These are phyloP conservation scores for Marchantia polymorpha DNA, from an alignment of 225 moss, liverwort and hornwort species.

Conservation along the genomic window DNA sequence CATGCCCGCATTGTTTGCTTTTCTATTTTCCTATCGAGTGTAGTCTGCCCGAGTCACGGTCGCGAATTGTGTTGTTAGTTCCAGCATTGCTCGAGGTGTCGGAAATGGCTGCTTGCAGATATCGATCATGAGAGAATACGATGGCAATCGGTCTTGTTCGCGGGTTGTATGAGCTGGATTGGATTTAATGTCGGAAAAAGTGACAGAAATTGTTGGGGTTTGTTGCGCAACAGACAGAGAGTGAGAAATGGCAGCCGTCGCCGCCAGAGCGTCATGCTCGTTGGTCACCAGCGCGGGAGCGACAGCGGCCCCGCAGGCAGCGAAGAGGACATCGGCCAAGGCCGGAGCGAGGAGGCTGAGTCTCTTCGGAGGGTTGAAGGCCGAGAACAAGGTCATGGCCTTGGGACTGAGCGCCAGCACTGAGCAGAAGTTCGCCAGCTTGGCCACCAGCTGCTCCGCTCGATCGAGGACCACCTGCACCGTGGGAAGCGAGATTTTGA, in stretches of 20 bases:
- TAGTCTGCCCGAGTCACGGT: no score
- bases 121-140: no score
- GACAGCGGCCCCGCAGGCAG: not conserved
- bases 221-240: not conserved
- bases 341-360: conserved; percentile 59
- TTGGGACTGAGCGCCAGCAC: conserved; percentile 62
- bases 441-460: conserved; percentile 52
- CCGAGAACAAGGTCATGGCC: conserved; percentile 58
- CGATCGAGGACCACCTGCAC: conserved; percentile 48
- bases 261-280: conserved; percentile 14
- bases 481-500: conserved; percentile 52
- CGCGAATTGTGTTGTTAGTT: no score
- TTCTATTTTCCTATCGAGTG: no score
- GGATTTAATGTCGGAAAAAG: no score
- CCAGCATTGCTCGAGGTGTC: not conserved
- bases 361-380: conserved; percentile 74
- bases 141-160: not conserved
- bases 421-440: conserved; percentile 65
- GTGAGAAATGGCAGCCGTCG: conserved; percentile 19
- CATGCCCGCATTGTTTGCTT: no score
- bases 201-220: not conserved
- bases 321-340: not conserved
- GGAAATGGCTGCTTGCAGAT: not conserved
- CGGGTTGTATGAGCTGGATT: not conserved
- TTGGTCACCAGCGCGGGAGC: conserved; percentile 4